A percentile compares a stretch with the other conserved stretches of the same genome.
phyloP scores from a whole-genome alignment of 148 eudicot genomes.

The Fagopyrum homotropicum region DNA sequence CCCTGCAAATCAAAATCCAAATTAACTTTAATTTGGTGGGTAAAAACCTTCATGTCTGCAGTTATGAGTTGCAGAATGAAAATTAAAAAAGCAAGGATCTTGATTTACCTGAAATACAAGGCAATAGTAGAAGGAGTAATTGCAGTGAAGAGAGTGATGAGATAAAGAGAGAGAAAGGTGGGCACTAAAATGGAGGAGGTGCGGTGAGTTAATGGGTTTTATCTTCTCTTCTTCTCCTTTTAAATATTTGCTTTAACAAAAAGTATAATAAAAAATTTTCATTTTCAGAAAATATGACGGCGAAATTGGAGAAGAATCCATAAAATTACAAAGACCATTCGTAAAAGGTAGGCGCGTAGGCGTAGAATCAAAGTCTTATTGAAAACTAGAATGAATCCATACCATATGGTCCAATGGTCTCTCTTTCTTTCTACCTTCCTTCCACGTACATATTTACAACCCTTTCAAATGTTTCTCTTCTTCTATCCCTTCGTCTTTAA shows the following conservation, averaged over 20 bases:
- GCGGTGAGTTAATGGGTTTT: neutral
- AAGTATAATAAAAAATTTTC: too few relatives aligned
- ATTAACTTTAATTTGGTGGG: too few relatives aligned
- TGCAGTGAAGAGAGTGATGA: neutral
- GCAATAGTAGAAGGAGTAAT: neutral
- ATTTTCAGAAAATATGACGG: too few relatives aligned
- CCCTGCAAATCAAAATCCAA: neutral
- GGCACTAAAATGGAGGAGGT: neutral
- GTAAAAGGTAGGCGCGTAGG: conserved; percentile 1
- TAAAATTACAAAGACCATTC: neutral
- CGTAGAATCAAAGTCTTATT: neutral
- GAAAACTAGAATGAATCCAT: neutral
- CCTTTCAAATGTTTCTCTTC: too few relatives aligned
- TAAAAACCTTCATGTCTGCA: too few relatives aligned
- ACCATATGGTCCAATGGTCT: neutral
- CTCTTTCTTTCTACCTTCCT: neutral
- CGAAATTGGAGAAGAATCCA: too few relatives aligned
- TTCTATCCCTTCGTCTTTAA: too few relatives aligned
- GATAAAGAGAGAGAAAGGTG: neutral
- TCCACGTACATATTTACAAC: neutral
- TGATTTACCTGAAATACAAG: neutral
- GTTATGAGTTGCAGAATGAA: neutral
- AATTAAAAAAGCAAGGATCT: neutral
- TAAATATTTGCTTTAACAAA: neutral
- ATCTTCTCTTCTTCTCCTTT: neutral